Evolutionary conservation across 352 stramenopile species (phyloP).

Genomic region (Paralagenidium karlingii): DNA sequence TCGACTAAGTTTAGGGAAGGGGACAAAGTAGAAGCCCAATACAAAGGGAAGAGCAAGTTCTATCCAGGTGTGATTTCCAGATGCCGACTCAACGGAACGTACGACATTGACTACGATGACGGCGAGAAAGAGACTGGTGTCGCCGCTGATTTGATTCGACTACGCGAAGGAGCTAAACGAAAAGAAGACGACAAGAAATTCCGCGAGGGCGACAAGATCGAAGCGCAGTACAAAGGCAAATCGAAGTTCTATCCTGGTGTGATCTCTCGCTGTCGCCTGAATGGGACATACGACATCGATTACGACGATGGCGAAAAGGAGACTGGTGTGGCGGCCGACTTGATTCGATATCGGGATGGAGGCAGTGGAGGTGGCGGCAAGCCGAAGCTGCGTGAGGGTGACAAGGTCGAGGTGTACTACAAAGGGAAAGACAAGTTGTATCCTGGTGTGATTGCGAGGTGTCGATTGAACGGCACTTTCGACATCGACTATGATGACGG

Average conservation of each 20-base stretch:
- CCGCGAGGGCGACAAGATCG: too few species aligned
- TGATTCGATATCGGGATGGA: too few species aligned
- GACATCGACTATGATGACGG: conserved; percentile 44
- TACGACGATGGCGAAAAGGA: conserved; percentile 41
- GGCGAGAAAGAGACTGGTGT: conserved; percentile 46
- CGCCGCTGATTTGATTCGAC: conserved; percentile 8
- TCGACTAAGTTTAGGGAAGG: conserved; percentile 8
- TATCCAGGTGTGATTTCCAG: conserved; percentile 31
- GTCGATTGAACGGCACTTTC: conserved; percentile 46
- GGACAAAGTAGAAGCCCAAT: conserved; percentile 27
- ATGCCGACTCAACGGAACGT: conserved; percentile 28
- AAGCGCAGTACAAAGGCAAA: conserved; percentile 8
- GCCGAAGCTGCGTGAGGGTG: too few species aligned
- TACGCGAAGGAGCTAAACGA: too few species aligned
- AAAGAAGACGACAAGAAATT: too few species aligned
- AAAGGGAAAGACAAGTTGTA: conserved; percentile 24
- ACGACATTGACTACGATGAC: conserved; percentile 64
- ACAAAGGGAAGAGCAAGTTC: conserved; percentile 35
- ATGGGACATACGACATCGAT: conserved; percentile 20
- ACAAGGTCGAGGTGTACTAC: conserved; percentile 45
- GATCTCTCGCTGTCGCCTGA: conserved; percentile 1
- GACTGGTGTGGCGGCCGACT: conserved; percentile 5
- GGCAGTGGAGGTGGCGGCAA: too few species aligned
- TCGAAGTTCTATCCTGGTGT: conserved; percentile 10
- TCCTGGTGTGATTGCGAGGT: conserved; percentile 12